Evolutionary conservation across 2,329 filamentous ascomycete genomes (phyloP), one percentile per base, ranked within the genome.

Genomic region (Trichoderma koningii): DNA sequence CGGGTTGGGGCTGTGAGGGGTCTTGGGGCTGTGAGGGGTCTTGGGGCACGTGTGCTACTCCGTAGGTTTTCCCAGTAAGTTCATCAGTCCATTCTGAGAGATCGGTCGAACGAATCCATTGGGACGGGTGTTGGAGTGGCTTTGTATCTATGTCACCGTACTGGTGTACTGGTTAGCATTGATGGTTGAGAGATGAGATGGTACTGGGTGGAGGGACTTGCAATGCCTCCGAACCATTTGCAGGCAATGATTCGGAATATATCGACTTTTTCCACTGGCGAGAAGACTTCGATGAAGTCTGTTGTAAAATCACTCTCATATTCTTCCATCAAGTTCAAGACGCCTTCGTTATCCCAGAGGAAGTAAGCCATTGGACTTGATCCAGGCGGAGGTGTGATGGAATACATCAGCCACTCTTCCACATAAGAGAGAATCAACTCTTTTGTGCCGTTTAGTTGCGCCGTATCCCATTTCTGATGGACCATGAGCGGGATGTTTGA

Each of bases 121-220:
- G 48, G 3, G 65, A 67, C 0, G 70, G 70, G 45, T 69, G 69
- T 17, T 65, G 55, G 14, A 71, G 68, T 14, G 69, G 69, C 34
- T 69, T 70, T 10, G 70, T 71, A 30, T 71, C 70, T 15, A 71
- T 67, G 38, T 71, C 70, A 55, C 63, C 70, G 28, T 71, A 71
- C 70, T 70, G 23, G n/a, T 50, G 3, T 55, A 30, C 10, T 48
- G 38, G 38, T 47, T 17, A 42, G 7, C 10, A 9, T 23, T 41
- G 15, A 41, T 34, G 3, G 7, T 9, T 15, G 15, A 45, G 19
- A 12, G 45, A 19, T 19, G 12, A 9, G 1, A 5, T 28, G 6
- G n/a, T 42, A 53, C 15, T 5, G 12, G 17, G 14, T 15, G 17
- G 3, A 61, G 41, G 17, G 14, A 66, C 70, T 47, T 67, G 71